Evolutionary conservation across 2,329 filamentous ascomycete species (phyloP).

Genomic region (Colletotrichum scovillei): DNA sequence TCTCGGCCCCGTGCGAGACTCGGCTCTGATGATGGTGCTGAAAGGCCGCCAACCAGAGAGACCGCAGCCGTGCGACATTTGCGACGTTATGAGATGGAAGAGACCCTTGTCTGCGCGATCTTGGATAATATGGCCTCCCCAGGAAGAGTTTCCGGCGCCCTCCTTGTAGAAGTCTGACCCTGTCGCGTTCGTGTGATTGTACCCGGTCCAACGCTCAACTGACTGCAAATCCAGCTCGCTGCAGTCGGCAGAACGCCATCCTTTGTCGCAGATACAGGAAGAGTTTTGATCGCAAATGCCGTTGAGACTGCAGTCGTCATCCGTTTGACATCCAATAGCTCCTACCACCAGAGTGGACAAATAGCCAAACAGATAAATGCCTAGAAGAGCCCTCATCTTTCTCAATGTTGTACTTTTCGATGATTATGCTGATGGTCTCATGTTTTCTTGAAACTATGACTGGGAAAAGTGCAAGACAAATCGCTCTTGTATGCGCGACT

Average conservation of each 20-base stretch:
- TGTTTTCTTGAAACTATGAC: too few species aligned
- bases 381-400: not conserved
- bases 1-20: constrained; percentile 53
- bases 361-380: not conserved
- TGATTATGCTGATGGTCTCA: too few species aligned
- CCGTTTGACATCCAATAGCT: constrained; percentile 32
- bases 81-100: constrained; percentile 58
- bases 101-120: constrained; percentile 50
- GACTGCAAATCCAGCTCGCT: constrained; percentile 56
- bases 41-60: constrained; percentile 59
- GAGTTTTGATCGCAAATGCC: constrained; percentile 39
- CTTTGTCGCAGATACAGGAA: constrained; percentile 48
- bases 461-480: too few species aligned
- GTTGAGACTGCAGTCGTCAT: constrained; percentile 47
- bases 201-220: constrained; percentile 52
- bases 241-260: constrained; percentile 57
- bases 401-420: too few species aligned
- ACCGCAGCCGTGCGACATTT: constrained; percentile 58
- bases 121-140: constrained; percentile 59
- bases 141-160: constrained; percentile 54
- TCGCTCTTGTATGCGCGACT: not conserved
- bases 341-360: not conserved
- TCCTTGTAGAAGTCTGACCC: constrained; percentile 24
- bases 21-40: constrained; percentile 57
- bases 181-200: constrained; percentile 54